Conservation (phyloP, 1,284 basidiomycete genomes). For the Boletellus deceptivus region DNA sequence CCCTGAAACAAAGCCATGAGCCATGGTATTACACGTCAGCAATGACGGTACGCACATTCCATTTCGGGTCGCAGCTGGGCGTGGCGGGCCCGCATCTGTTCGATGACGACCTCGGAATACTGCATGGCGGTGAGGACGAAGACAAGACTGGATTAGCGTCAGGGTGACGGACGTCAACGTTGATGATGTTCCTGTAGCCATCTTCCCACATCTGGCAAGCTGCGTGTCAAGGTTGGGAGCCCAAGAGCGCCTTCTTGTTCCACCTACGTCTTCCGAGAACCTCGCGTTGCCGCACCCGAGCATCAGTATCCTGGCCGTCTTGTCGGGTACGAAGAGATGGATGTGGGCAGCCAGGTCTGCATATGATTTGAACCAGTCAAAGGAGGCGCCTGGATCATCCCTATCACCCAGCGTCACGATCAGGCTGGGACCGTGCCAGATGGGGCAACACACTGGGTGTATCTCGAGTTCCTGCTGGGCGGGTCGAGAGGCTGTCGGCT, state of each 20-base stretch:
- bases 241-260: neutral
- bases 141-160: neutral
- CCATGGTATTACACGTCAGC: neutral
- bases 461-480: constrained; percentile 28
- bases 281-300: constrained; percentile 90
- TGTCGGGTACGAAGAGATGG: constrained; percentile 62
- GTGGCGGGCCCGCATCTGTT: constrained; percentile 75
- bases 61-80: constrained; percentile 58
- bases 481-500: neutral
- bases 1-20: constrained; percentile 48
- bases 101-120: constrained; percentile 81
- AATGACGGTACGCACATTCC: constrained; percentile 56
- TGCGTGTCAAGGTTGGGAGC: neutral
- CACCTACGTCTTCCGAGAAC: constrained; percentile 67
- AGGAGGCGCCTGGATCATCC: constrained; percentile 62
- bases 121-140: constrained; percentile 30
- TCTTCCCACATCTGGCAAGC: constrained; percentile 81
- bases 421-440: neutral
- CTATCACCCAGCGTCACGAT: constrained; percentile 34
- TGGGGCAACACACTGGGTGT: constrained; percentile 20
- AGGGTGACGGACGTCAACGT: constrained; percentile 65
- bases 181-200: constrained; percentile 82
- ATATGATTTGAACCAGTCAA: constrained; percentile 88
- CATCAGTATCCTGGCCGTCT: constrained; percentile 72
- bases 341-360: constrained; percentile 61